phyloP scores from a whole-genome alignment of 192 early-diverging fungal species.

The Gryganskiella cystojenkinii region DNA sequence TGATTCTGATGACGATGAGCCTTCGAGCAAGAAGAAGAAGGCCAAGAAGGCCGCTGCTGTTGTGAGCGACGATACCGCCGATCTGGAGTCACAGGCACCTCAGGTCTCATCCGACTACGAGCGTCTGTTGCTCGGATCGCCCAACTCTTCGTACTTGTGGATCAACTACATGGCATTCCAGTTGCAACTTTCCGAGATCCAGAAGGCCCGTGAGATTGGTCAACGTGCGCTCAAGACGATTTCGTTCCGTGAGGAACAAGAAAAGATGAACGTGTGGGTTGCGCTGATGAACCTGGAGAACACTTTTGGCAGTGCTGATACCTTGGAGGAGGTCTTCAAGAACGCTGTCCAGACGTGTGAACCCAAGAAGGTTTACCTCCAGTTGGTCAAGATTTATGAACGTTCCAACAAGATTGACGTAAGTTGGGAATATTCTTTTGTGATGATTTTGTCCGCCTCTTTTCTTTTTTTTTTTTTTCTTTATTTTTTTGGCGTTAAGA shows the following conservation, averaged over 20 bases:
- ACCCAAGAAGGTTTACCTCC: conserved; percentile 89
- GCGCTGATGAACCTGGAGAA: conserved; percentile 97
- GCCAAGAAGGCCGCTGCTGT: conserved; percentile 60
- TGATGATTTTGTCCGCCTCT: background rate
- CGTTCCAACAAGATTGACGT: conserved; percentile 81
- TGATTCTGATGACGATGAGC: conserved; percentile 52
- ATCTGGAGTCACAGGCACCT: conserved; percentile 74
- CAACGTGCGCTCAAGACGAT: conserved; percentile 96
- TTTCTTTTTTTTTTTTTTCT: conserved; percentile 5
- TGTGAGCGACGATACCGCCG: conserved; percentile 75
- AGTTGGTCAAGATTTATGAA: conserved; percentile 92
- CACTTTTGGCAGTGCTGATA: conserved; percentile 87
- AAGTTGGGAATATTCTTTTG: conserved; percentile 2
- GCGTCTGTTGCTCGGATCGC: conserved; percentile 91
- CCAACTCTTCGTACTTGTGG: conserved; percentile 97
- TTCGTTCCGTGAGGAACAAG: conserved; percentile 90
- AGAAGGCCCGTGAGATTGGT: conserved; percentile 91
- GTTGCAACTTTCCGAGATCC: conserved; percentile 91
- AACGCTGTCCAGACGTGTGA: conserved; percentile 88
- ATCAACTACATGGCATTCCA: conserved; percentile 99
- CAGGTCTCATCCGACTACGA: conserved; percentile 90
- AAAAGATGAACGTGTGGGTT: conserved; percentile 98
- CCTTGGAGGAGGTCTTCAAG: conserved; percentile 85
- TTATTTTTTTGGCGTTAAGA: background rate
- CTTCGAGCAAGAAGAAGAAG: conserved; percentile 59